Evolutionary conservation across 257 asterid genomes (phyloP), one percentile per base, ranked within the genome.

Genomic region (Solanum rostratum): DNA sequence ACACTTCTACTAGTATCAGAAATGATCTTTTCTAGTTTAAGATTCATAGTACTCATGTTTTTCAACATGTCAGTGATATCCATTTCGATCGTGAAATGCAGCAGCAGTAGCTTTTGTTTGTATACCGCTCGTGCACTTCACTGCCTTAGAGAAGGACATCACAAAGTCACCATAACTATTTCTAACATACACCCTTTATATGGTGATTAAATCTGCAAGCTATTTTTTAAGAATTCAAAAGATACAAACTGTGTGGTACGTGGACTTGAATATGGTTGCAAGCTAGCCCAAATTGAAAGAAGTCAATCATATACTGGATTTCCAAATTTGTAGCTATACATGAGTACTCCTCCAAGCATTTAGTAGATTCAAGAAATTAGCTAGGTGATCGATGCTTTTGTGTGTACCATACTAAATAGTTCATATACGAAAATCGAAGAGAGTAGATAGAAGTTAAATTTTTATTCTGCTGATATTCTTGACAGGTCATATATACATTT

Each of bases 401-500:
- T n/a, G 41, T 5, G 19, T 70, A 29, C 54, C 20, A 1, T 41
- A 20, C 10, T 71, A 71, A 41, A n/a, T 71, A 70, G 52, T 4
- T 11, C 55, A 45, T 73, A 41, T 70, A 41, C 10, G 13, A 59
- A 39, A 5, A 19, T 5, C 5, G 14, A 24, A 20, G 6, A 16
- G 10, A 41, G 7, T 15, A 41, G 53, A 11, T 43, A 22, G 37
- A n/a, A 45, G 14, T 15, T 14, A 43, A 45, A 22, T 4, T 14
- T 73, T 49, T 5, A 24, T 43, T 76, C 27, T 49, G 4, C 4
- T 39, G 43, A n/a, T 8, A 41, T 81, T 59, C 18, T 41, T 16
- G 69, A 52, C 91, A 90, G 92, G 91, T 85, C 19, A 57, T 37
- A 73, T 3, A 45, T 68, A 63, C 13, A 55, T 66, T 41, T 84